phyloP scores from a whole-genome alignment of 2,329 filamentous ascomycete species.

The Hypoxylon sp. region DNA sequence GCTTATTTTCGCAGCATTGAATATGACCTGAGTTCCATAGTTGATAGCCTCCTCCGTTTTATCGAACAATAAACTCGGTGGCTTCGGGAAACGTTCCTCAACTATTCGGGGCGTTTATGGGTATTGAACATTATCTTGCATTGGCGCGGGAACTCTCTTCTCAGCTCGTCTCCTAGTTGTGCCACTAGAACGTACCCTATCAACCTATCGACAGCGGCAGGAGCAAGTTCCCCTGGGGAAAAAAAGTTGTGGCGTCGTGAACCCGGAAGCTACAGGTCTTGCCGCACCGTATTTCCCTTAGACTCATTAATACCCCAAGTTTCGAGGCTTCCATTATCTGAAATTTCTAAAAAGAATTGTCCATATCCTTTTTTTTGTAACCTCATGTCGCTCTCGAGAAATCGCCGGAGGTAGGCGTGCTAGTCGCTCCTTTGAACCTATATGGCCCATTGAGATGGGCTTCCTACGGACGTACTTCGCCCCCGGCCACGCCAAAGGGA shows the following conservation, averaged over 20 bases:
- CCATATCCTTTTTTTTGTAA: constrained; percentile 9
- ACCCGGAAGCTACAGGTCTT: constrained; percentile 36
- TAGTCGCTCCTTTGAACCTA: constrained; percentile 32
- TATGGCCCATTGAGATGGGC: constrained; percentile 49
- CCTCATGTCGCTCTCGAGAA: constrained; percentile 22
- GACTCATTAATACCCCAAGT: constrained; percentile 7
- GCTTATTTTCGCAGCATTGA: constrained; percentile 8
- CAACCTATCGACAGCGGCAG: constrained; percentile 39
- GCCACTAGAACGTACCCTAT: constrained; percentile 32
- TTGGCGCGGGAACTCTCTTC: constrained; percentile 26
- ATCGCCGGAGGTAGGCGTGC: constrained; percentile 33
- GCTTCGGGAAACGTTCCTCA: constrained; percentile 27
- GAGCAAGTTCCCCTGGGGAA: constrained; percentile 30
- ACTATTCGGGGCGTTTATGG: constrained; percentile 21
- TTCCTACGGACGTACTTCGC: constrained; percentile 56
- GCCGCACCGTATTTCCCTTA: constrained; percentile 33
- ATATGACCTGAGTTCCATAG: constrained; percentile 21
- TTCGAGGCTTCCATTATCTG: constrained; percentile 16
- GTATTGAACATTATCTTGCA: constrained; percentile 36
- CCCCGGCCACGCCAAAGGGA: constrained; percentile 49
- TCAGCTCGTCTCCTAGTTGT: constrained; percentile 39
- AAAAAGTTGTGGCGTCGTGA: constrained; percentile 42
- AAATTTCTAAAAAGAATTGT: constrained; percentile 13
- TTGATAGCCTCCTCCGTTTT: constrained; percentile 25
- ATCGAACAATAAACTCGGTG: constrained; percentile 30